A percentile compares a stretch with the other conserved stretches of the same genome.
Conservation (phyloP, 768 basidiomycete species). For the Postia placenta region DNA sequence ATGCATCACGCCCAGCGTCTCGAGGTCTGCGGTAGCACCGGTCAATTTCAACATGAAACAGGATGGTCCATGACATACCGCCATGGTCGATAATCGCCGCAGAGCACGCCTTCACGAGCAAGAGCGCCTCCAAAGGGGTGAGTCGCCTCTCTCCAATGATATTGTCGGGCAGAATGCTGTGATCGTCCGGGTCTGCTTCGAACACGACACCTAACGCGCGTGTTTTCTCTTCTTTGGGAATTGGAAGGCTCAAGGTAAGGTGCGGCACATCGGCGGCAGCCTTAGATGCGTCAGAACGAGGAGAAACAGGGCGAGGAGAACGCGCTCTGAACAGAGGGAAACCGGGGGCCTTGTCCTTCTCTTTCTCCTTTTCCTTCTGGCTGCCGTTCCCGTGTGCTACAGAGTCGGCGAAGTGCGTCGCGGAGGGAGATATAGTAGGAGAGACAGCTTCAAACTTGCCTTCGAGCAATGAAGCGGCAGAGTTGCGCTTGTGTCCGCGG, state of each 20-base stretch:
- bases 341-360: constrained; percentile 22
- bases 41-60: not conserved
- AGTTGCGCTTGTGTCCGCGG: constrained; percentile 23
- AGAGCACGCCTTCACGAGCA: constrained; percentile 64
- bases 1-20: constrained; percentile 79
- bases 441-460: constrained; percentile 73
- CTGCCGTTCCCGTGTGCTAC: constrained; percentile 24
- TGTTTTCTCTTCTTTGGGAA: constrained; percentile 40
- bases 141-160: constrained; percentile 53
- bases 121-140: constrained; percentile 55
- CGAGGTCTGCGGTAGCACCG: constrained; percentile 50
- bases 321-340: constrained; percentile 48
- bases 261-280: constrained; percentile 36
- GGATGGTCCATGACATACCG: constrained; percentile 23
- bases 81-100: constrained; percentile 60
- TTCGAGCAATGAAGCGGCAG: constrained; percentile 49
- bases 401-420: constrained; percentile 25
- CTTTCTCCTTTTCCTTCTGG: constrained; percentile 31
- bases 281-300: constrained; percentile 27
- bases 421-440: constrained; percentile 34
- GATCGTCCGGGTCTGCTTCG: constrained; percentile 50
- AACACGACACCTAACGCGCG: constrained; percentile 52
- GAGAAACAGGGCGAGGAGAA: constrained; percentile 34
- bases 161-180: constrained; percentile 41
- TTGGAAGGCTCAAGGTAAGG: constrained; percentile 58